These are phyloP conservation scores for Rhazya stricta DNA, from an alignment of 257 asterid species.

Conservation along the genomic window DNA sequence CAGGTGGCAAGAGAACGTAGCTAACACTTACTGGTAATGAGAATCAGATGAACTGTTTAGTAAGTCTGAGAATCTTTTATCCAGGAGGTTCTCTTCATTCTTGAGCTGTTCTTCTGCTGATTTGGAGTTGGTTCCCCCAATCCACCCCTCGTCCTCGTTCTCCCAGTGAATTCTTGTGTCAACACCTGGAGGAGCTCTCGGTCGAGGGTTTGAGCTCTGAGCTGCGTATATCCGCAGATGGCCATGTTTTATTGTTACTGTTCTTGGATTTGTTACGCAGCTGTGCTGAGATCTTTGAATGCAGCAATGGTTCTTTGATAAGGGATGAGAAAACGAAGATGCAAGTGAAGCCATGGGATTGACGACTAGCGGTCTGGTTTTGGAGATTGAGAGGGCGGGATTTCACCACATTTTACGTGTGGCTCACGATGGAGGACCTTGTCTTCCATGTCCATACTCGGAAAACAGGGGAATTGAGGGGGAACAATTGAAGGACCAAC, in stretches of 20 bases:
- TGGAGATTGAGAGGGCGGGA: conserved; percentile 1
- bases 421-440: neutral
- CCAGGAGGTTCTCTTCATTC: conserved; percentile 43
- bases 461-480: neutral
- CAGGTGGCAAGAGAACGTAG: neutral
- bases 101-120: conserved; percentile 36
- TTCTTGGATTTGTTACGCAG: conserved; percentile 15
- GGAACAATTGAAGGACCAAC: conserved; percentile 3
- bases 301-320: conserved; percentile 29
- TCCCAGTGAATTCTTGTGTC: conserved; percentile 93
- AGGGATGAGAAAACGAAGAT: conserved; percentile 39
- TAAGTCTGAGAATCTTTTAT: conserved; percentile 63
- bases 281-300: conserved; percentile 20
- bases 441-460: neutral
- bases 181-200: conserved; percentile 62
- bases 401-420: conserved; percentile 23
- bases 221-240: conserved; percentile 29
- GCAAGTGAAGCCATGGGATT: conserved; percentile 51
- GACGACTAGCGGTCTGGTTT: conserved; percentile 13
- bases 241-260: conserved; percentile 4
- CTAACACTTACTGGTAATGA: conserved; percentile 64
- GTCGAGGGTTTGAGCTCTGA: conserved; percentile 35
- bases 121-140: conserved; percentile 47
- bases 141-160: conserved; percentile 87
- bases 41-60: conserved; percentile 75